Evolutionary conservation across 768 basidiomycete species (phyloP), one percentile per base, ranked within the genome.

Genomic region (Pleurotus tuber-regium): DNA sequence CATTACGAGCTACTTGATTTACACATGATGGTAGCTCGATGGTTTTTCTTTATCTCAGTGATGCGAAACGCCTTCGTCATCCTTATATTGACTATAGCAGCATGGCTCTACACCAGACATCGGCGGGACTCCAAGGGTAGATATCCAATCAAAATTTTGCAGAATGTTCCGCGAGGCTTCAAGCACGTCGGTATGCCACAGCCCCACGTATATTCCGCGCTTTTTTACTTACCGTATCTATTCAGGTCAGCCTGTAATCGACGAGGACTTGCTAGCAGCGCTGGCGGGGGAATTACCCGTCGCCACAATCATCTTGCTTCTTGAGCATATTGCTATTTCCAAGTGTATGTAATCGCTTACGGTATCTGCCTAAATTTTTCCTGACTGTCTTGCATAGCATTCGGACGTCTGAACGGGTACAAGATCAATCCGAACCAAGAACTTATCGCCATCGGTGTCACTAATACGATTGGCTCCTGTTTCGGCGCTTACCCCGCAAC

Each of bases 321-420:
- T 98, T 44, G 96, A 98, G 67, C 97, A 99, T 70, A 98, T 98
- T 54, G 89, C 95, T 25, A 99, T 99, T 58, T 83, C 90, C n/a
- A 96, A 94, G 70, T 90, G 90, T 88, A 65, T 62, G 81, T 68
- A 14, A 10, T 5, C 10, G 9, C 39, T 16, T 2, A 31, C 11
- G 23, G 18, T 18, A 18, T 25, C 18, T 3, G 12, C 36, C 48
- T 11, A 14, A 18, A 3, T 23, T 21, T 30, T 7, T 18, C 21
- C 8, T 1, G 21, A 25, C 23, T 26, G 5, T n/a, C 30, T n/a
- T 43, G 5, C 30, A 25, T 59, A 92, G 89, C 93, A 2, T 98
- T 98, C 66, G 96, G 94, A 47, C 87, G 97, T 57, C 64, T 98
- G 57, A 98, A 98, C 64, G 85, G 86, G 18, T 99, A 99, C 76